Base-by-base conservation (phyloP, 73 alveolate genomes). In the Paramecium tetraurelia region DNA sequence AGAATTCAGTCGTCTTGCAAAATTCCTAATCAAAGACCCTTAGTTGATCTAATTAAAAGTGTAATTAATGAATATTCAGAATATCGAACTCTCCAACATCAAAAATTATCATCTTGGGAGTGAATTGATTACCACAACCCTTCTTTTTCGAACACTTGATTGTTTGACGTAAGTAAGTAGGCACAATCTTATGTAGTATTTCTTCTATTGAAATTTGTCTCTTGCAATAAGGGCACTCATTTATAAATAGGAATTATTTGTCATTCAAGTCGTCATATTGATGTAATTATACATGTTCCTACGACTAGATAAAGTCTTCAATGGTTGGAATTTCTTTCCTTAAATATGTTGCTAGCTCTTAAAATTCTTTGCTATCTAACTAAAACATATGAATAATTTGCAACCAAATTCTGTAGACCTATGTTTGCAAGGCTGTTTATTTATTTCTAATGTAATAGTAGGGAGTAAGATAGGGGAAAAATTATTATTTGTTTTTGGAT, bases 191-290 rank as follows among this genome's bases (percentile, higher is more conserved):
- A n/a, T 63, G 84, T 9, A 63, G 27, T 63, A 63, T 33, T 31
- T 63, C 84, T 63, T 63, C 84, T 2, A 63, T 31, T 3, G 46
- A 12, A 11, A 63, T 63, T 27, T 27, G 10, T 31, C 84, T 27
- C 29, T 63, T 63, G 50, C 84, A 63, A 24, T 63, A 31, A 27
- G 84, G 24, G 14, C 84, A 63, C 31, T 63, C 44, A 63, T 63
- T 63, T 27, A 3, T 3, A 12, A 63, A 33, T 31, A 1, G 2
- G 24, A 31, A 63, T 22, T 31, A 10, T 63, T 27, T 63, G 0
- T 63, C 84, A 63, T 63, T 63, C 48, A 63, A 63, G 11, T 33
- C 84, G 31, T 63, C 84, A 63, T 63, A 63, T 63, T 63, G 50
- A 63, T 27, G 48, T 3, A 63, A 9, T 63, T 63, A 12, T 11